Conservation (phyloP, 176 grass and related monocot genomes). For the Themeda triandra region DNA sequence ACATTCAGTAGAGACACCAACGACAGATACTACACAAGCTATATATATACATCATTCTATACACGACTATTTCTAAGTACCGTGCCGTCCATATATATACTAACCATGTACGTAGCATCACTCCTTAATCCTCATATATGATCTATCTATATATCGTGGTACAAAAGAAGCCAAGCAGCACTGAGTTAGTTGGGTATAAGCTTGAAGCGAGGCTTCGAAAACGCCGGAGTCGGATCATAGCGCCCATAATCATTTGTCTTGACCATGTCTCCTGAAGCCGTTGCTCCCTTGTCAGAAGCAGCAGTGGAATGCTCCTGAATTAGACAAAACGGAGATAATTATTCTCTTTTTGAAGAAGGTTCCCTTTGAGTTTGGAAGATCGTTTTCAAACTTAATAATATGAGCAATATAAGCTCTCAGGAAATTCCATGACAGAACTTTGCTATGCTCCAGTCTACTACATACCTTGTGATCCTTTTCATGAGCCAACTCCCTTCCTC, state of each 20-base stretch:
- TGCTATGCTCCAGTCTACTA: not conserved
- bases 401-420: too few relatives aligned
- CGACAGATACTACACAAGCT: not conserved
- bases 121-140: not conserved
- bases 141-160: not conserved
- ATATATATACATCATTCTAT: not conserved
- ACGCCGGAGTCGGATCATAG: conserved; percentile 54
- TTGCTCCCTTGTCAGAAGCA: conserved; percentile 1
- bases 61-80: not conserved
- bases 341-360: not conserved
- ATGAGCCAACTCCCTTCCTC: conserved; percentile 1
- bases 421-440: too few relatives aligned
- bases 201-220: conserved; percentile 71
- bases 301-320: conserved; percentile 16
- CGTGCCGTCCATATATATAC: not conserved
- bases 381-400: not conserved
- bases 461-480: conserved; percentile 29
- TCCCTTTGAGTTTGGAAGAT: not conserved
- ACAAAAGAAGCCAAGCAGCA: not conserved
- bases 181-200: conserved; percentile 59
- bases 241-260: conserved; percentile 73
- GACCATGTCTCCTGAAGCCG: too few relatives aligned
- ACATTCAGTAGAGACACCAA: not conserved
- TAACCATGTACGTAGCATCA: not conserved
- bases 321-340: not conserved